Evolutionary conservation across 1,139 yeast species (phyloP).

Genomic region (Saccharomycopsis phalli): DNA sequence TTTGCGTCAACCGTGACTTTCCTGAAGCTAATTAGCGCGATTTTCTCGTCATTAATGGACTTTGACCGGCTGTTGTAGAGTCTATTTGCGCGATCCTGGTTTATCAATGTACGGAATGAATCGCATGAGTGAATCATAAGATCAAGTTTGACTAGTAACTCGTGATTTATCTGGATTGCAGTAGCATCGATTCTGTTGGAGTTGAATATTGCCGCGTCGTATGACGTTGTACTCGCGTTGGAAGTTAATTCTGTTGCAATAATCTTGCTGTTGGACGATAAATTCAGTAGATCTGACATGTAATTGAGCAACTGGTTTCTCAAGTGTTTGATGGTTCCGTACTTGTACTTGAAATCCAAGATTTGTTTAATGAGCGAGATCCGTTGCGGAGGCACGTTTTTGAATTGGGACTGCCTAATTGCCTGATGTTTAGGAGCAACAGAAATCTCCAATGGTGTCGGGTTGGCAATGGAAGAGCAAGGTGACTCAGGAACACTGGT

Average conservation of each 20-base stretch:
- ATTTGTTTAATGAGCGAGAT: slow-evolving; percentile 9
- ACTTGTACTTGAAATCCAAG: slow-evolving; percentile 15
- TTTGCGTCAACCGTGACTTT: slow-evolving; percentile 19
- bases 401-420: slow-evolving; percentile 5
- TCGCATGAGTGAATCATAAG: slow-evolving; percentile 18
- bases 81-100: slow-evolving; percentile 24
- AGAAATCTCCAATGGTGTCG: not conserved
- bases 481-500: too few species aligned
- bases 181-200: not conserved
- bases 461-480: too few species aligned
- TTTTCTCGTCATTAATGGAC: not conserved
- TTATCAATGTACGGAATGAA: slow-evolving; percentile 25
- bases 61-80: slow-evolving; percentile 1
- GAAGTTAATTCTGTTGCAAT: not conserved
- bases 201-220: slow-evolving; percentile 3
- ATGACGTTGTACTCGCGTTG: not conserved
- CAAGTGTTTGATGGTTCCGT: slow-evolving; percentile 3
- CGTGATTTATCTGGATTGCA: slow-evolving; percentile 3
- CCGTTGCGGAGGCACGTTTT: slow-evolving; percentile 10
- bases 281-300: not conserved
- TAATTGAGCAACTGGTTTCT: slow-evolving; percentile 3
- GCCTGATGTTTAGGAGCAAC: too few species aligned
- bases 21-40: not conserved
- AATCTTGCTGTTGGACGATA: not conserved
- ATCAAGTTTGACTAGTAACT: slow-evolving; percentile 7